Evolutionary conservation across 2,329 filamentous ascomycete genomes (phyloP), one percentile per base, ranked within the genome.

Genomic region (Botrytis sinoallii): DNA sequence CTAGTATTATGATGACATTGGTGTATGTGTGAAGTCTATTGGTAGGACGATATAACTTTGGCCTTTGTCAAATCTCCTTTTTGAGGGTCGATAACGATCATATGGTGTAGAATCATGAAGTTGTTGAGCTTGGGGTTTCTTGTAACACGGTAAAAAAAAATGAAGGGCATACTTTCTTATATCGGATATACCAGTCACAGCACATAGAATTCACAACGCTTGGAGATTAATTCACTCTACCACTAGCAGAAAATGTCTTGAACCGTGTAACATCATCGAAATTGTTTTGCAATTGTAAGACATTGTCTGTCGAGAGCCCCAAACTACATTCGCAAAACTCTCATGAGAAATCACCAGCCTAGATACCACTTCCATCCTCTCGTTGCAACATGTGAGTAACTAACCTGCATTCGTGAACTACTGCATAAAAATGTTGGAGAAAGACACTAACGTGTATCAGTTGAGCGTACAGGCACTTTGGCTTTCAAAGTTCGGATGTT

Each of bases 151-250:
- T 4, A 18, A 29, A n/a, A 18, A 29, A n/a, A 6, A 57, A 57
- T 9, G 6, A 29, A 57, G 14, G n/a, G 52, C n/a, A 14, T 57
- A 4, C 3, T 4, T 8, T 32, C n/a, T 32, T 57, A 0, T 8
- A 57, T n/a, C 3, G n/a, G 14, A 18, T 1, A 18, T 29, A 9
- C 14, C 29, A 57, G 14, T 57, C 14, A 29, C n/a, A 57, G 14
- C 6, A 14, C 9, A 29, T 55, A 29, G 14, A 3, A 16, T n/a
- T 18, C 52, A 57, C 18, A 29, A 29, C 0, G 14, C 7, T 9
- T 22, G 1, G 9, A 6, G 18, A 35, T 40, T 1, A 9, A n/a
- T 29, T 9, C 2, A 44, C 5, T 29, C 3, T 1, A 4, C n/a
- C 8, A 29, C 9, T 16, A 9, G 6, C 32, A 29, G 2, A 32